These are phyloP conservation scores for Myxozyma nipponensis DNA, from an alignment of 805 yeast genomes.

Conservation along the genomic window DNA sequence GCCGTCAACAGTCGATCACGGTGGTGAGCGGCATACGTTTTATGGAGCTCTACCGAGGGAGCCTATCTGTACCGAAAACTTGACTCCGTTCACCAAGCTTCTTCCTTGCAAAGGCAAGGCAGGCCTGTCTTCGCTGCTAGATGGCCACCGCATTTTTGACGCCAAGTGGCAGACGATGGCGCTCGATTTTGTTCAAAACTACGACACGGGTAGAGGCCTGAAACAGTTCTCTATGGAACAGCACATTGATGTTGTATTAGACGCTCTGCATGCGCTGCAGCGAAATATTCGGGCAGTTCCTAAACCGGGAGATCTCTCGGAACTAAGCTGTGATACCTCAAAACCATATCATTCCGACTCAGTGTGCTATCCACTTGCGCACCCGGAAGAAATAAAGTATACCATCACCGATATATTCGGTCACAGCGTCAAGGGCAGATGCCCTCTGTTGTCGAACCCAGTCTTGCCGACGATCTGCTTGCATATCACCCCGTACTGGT, in stretches of 20 bases:
- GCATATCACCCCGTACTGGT: conserved; percentile 15
- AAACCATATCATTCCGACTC: conserved; percentile 55
- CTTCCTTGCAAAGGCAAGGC: conserved; percentile 90
- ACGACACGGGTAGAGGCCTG: conserved; percentile 44
- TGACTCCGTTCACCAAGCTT: conserved; percentile 86
- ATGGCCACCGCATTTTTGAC: conserved; percentile 72
- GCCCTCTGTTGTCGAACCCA: conserved; percentile 37
- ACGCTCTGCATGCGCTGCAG: conserved; percentile 63
- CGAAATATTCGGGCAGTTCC: conserved; percentile 61
- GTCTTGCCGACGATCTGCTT: conserved; percentile 11
- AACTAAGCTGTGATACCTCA: conserved; percentile 66
- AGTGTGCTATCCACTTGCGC: conserved; percentile 76
- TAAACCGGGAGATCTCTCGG: conserved; percentile 65
- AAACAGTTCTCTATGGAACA: conserved; percentile 64
- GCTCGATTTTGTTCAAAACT: conserved; percentile 63
- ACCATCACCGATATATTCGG: conserved; percentile 68
- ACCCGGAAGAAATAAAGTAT: conserved; percentile 46
- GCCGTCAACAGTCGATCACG: conserved; percentile 10
- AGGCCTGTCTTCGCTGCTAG: conserved; percentile 78
- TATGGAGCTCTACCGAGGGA: conserved; percentile 91
- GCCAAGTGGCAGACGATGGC: conserved; percentile 94
- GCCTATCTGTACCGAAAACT: conserved; percentile 93
- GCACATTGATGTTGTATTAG: conserved; percentile 65
- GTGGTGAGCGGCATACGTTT: conserved; percentile 39
- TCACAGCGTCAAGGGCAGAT: conserved; percentile 57